These are phyloP conservation scores for Eutrema yunnanense DNA, from an alignment of 345 rosid species.

Conservation along the genomic window DNA sequence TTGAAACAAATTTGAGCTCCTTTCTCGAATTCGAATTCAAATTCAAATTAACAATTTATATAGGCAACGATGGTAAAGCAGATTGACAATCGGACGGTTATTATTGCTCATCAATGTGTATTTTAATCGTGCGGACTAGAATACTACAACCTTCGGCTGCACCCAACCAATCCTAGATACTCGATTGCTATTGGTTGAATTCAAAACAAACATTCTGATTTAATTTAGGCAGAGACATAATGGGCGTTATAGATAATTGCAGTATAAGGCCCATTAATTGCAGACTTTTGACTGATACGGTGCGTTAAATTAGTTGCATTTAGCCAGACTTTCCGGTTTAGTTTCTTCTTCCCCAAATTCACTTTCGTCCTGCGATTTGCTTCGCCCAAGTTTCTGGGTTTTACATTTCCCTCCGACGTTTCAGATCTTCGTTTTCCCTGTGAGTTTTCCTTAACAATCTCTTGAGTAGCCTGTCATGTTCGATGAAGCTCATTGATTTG, in stretches of 20 bases:
- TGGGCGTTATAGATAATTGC: neutral
- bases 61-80: neutral
- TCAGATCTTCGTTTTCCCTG: slow-evolving; percentile 11
- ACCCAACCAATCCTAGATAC: neutral
- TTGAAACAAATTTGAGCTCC: too few relatives aligned
- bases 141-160: slow-evolving; percentile 2
- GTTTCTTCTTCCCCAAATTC: slow-evolving; percentile 1
- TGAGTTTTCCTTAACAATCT: neutral
- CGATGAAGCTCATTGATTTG: neutral
- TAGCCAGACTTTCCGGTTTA: slow-evolving; percentile 12
- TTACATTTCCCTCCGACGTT: neutral
- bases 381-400: neutral
- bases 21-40: too few relatives aligned
- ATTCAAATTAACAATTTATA: neutral
- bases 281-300: neutral
- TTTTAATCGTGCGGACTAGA: slow-evolving; percentile 14
- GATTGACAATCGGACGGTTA: slow-evolving; percentile 19
- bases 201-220: neutral
- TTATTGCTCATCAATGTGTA: slow-evolving; percentile 1
- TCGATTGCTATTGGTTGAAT: slow-evolving; percentile 6
- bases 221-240: neutral
- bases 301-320: neutral
- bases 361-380: neutral
- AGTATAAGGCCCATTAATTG: slow-evolving; percentile 5
- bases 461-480: neutral